Evolutionary conservation across 164 flowering plant genomes (phyloP), one percentile per base, ranked within the genome.

Genomic region (Pachysandra terminalis): DNA sequence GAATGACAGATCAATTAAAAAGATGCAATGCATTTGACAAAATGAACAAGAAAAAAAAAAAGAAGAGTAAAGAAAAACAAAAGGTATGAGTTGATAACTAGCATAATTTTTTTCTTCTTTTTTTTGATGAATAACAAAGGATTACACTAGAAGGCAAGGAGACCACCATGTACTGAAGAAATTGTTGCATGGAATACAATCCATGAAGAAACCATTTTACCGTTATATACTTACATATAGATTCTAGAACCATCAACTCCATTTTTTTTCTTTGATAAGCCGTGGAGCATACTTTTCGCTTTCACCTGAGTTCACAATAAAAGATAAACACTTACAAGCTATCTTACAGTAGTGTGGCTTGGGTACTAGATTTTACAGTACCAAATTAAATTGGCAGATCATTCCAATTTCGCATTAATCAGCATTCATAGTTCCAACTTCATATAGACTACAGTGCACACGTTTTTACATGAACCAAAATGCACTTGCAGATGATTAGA

Each of bases 191-290:
- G 37, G 37, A 32, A 7, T 32, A 7, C 37, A 32, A 32, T 3
- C 5, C 56, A 41, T 19, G 15, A 52, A 54, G 53, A 19, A 61
- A n/a, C 22, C 53, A 24, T 17, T 55, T 17, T n/a, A 65, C 64
- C 27, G 14, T 28, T 64, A 25, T 19, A 54, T 37, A 56, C 91
- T 71, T 80, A 93, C 98, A 91, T 69, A 68, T 86, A 93, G 58
- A 94, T 88, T 23, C 77, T 83, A 68, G 91, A 79, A 66, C 98
- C 98, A 79, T 91, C 91, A 53, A 88, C 86, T 72, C 90, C 90
- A 80, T 84, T 71, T 16, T 54, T 76, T 61, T 84, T 88, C 72
- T 66, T 84, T 27, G 84, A 73, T 70, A 94, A 69, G 72, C 75
- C 67, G 21, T 74, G 75, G 27, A 94, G 88, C 65, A 78, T 70